Evolutionary conservation across 2,329 filamentous ascomycete species (phyloP), one percentile per base, ranked within the genome.

Genomic region (Emericellopsis atlantica): DNA sequence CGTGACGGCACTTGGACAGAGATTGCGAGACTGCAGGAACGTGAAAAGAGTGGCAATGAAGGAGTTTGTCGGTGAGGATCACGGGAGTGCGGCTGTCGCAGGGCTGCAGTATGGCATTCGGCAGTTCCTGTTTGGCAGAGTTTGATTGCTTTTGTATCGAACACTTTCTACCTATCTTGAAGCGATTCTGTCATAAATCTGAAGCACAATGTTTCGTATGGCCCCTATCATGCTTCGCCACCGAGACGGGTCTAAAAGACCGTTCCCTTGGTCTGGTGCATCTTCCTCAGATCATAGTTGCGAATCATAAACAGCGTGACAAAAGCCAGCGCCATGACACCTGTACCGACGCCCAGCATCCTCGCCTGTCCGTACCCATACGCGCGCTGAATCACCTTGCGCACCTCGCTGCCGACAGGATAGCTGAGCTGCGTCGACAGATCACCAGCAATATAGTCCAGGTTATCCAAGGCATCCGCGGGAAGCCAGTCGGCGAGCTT

Each of bases 341-440:
- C 51, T 0, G 51, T 53, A 7, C 54, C 56, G 0, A 54, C 54
- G 5, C 49, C 50, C 24, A 70, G 51, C 64, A 72, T 68, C 21
- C 59, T 52, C 32, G 59, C 59, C 55, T 71, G 66, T 0, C 64
- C 62, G 44, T 70, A 66, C 1, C 58, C 65, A 43, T 81, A 81
- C 0, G 75, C 70, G 8, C 60, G 50, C 48, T 76, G 73, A 49
- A 79, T 78, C 0, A 65, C 75, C 8, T 60, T 43, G 1, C 72
- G 51, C 15, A 57, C 58, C 0, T 61, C 54, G 11, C 50, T 64
- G 4, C 68, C 70, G 6, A 61, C 47, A 0, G 60, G 53, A 49
- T 72, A 76, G 43, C 54, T 56, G 2, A 74, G 53, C 44, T 79
- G 74, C 14, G 60, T 62, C 4, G 56, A 57, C 26, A 79, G 50